A percentile compares a stretch with the other conserved stretches of the same genome.
phyloP scores from a whole-genome alignment of 805 yeast genomes.

The Sungouiozyma ichnusensis region DNA sequence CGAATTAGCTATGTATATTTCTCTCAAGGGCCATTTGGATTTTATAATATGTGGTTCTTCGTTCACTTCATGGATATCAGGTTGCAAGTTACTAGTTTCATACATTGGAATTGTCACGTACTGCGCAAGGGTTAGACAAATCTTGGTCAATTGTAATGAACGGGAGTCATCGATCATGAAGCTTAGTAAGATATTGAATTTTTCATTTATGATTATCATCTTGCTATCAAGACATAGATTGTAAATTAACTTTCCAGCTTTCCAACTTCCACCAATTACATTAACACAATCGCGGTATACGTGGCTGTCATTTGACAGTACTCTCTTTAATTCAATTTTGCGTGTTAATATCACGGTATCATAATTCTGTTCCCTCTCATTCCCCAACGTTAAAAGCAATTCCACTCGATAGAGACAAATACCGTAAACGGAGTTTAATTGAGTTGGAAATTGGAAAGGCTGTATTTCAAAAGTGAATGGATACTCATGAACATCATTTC shows the following conservation, averaged over 20 bases:
- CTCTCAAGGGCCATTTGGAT: neutral
- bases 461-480: slow-evolving; percentile 11
- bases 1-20: neutral
- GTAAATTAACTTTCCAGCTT: neutral
- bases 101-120: neutral
- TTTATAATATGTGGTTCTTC: neutral
- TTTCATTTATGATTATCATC: neutral
- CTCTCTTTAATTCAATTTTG: neutral
- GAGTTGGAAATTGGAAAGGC: slow-evolving; percentile 7
- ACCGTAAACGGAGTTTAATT: slow-evolving; percentile 7
- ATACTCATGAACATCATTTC: slow-evolving; percentile 6
- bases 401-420: slow-evolving; percentile 11
- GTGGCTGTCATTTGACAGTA: neutral
- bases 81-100: neutral
- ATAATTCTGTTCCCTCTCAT: neutral
- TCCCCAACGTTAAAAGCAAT: neutral
- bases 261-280: neutral
- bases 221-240: neutral
- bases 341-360: slow-evolving; percentile 1
- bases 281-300: neutral
- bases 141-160: neutral
- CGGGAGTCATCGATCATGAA: neutral
- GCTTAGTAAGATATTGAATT: neutral
- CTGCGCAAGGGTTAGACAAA: neutral
- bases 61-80: neutral